Percentiles rank a stretch among this genome's conserved stretches.
These are phyloP conservation scores for Metschnikowia drakensbergensis DNA, from an alignment of 805 yeast genomes.

Conservation along the genomic window DNA sequence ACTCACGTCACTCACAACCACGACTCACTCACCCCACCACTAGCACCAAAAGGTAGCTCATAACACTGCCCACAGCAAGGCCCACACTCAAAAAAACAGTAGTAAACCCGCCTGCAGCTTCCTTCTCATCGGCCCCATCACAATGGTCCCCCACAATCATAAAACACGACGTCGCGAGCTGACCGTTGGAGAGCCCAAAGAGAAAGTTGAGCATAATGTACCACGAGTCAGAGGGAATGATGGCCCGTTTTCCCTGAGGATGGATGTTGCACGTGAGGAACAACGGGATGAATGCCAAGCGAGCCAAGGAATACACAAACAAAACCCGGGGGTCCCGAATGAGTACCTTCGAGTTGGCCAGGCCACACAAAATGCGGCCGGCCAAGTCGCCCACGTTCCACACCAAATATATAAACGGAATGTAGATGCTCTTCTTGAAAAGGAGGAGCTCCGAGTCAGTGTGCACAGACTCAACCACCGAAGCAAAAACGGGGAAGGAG, in stretches of 20 bases:
- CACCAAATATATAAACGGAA: constrained; percentile 73
- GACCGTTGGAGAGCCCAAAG: constrained; percentile 89
- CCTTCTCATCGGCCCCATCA: constrained; percentile 64
- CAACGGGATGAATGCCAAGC: constrained; percentile 65
- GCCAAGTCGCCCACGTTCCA: constrained; percentile 90
- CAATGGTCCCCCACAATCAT: constrained; percentile 64
- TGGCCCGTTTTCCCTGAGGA: constrained; percentile 30
- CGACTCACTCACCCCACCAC: constrained; percentile 22
- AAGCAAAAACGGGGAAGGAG: constrained; percentile 87
- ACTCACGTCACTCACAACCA: too few species aligned
- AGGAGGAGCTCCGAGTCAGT: constrained; percentile 29
- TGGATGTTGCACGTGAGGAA: constrained; percentile 65
- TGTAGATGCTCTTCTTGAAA: constrained; percentile 46
- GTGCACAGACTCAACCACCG: constrained; percentile 52
- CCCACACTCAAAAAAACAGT: constrained; percentile 77
- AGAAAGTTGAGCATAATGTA: constrained; percentile 68
- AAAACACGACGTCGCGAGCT: constrained; percentile 72
- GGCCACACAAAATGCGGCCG: constrained; percentile 70
- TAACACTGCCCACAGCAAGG: constrained; percentile 70
- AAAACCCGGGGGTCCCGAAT: constrained; percentile 43
- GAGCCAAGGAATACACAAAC: constrained; percentile 50
- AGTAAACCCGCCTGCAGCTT: constrained; percentile 94
- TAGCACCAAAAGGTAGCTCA: constrained; percentile 64
- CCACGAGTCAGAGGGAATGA: constrained; percentile 54
- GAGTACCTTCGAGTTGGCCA: constrained; percentile 20